Evolutionary conservation across 108 stramenopile species (phyloP), one percentile per base, ranked within the genome.

Genomic region (Nitzschia sp.): DNA sequence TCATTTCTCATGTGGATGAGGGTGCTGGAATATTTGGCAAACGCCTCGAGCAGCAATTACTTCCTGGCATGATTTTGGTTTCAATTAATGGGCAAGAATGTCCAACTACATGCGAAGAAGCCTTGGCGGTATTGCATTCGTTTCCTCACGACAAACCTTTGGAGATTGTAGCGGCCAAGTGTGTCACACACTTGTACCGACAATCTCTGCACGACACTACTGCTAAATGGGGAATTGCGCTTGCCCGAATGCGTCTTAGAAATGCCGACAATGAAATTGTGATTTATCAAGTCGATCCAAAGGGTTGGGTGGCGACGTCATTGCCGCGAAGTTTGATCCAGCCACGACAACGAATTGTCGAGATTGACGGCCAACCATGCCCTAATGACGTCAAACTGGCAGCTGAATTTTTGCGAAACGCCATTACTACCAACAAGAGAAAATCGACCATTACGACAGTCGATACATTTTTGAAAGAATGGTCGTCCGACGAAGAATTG

Each of bases 31-130:
- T 3, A 8, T 51, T 51, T 8, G 19, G 49, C 19, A 51, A 51
- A 5, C n/a, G n/a, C n/a, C 13, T 27, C 2, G 25, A 19, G 1
- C 15, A 15, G 54, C 32, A 8, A 32, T 15, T 59, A 15, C 28
- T 34, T 18, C 48, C 28, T 31, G 64, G 64, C 1, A 65, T 65
- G 64, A 51, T 26, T 1, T 2, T 65, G 49, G 45, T 65, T 1
- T 65, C 64, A 15, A 65, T 65, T 27, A 65, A 65, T 51, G 64
- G 26, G 1, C 15, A 51, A 51, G 47, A 26, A 18, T 65, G 64
- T 51, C 64, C 64, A 18, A 1, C 11, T 4, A 65, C 64, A 8
- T 21, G 25, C 1, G 9, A 42, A 4, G 48, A 49, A 32, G 29
- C 29, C 18, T n/a, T 65, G 13, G 8, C 11, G 6, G 29, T 51